phyloP scores from a whole-genome alignment of 768 basidiomycete genomes.

The Phanerochaete sordida region DNA sequence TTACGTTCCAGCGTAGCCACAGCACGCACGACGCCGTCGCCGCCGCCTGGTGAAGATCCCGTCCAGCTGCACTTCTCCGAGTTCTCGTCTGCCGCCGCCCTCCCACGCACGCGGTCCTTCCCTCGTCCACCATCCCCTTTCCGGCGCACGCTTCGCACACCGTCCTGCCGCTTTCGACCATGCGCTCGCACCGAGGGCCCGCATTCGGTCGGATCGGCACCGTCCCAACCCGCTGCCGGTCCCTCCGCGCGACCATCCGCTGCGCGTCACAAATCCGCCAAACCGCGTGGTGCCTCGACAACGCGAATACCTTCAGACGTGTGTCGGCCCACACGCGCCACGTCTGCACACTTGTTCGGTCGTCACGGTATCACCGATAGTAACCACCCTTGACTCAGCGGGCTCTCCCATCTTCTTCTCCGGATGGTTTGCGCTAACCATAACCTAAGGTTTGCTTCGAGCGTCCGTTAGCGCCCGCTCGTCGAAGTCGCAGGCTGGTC shows the following conservation, averaged over 20 bases:
- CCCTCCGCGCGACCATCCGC: neutral
- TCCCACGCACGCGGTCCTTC: neutral
- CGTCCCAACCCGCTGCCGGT: neutral
- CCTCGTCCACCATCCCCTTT: neutral
- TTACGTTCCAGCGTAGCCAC: neutral
- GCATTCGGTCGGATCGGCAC: neutral
- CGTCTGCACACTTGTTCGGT: neutral
- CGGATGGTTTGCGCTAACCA: too few relatives aligned
- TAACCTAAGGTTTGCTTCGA: neutral
- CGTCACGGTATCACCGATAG: neutral
- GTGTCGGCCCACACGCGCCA: neutral
- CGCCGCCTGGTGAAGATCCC: neutral
- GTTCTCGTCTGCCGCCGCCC: neutral
- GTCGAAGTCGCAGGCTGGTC: too few relatives aligned
- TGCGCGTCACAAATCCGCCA: too few relatives aligned
- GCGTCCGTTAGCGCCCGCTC: too few relatives aligned
- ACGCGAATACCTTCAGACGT: neutral
- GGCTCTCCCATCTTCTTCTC: too few relatives aligned
- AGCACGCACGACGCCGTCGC: neutral
- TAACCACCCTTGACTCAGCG: neutral
- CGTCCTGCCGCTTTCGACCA: neutral
- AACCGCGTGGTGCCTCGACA: neutral
- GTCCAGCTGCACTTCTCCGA: too few relatives aligned
- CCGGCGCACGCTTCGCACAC: neutral
- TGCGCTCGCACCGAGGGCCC: neutral